Evolutionary conservation across 345 rosid genomes (phyloP), one percentile per base, ranked within the genome.

Genomic region (Populus pruinosa): DNA sequence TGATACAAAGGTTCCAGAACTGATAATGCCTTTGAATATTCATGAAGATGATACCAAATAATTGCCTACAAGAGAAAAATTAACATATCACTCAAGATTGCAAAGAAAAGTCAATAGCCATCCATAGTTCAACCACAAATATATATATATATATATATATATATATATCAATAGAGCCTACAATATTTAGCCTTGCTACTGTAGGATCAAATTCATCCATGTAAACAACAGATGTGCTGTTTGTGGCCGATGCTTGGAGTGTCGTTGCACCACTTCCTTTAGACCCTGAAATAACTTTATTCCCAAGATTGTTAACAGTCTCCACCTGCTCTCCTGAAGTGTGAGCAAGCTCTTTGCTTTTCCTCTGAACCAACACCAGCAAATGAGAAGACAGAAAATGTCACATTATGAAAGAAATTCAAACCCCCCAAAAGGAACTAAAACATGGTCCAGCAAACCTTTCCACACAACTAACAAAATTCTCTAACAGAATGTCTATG

Each of bases 11-110:
- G 97, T 81, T 89, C 90, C 72, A 96, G 81, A 84, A 91, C 82
- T 33, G 97, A 90, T 75, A 91, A 83, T 16, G 97, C 91, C 87
- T 94, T 93, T 33, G 86, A 71, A 84, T 89, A 91, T 80, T 96
- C 96, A 76, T 90, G 91, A 77, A 92, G 97, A 81, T 96, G 97
- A 82, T 90, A 94, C 97, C 97, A 96, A 66, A 87, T 85, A 82
- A 90, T 82, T 6, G 98, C 98, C 99, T 96, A 80, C 63, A 85
- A 49, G 78, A 82, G 78, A 73, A 49, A 83, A 71, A 61, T 68
- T 68, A 80, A 81, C 47, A 76, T 13, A 67, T 78, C 64, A 77
- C 65, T 77, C 44, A 39, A 75, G 14, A n/a, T 38, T 76, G 47
- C 44, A 70, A 16, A 69, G 35, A 39, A 44, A 62, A 20, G 29